Percentiles rank a stretch among this genome's conserved stretches.
These are phyloP conservation scores for Irpex rosettiformis DNA, from an alignment of 1,284 basidiomycete genomes.

Conservation along the genomic window DNA sequence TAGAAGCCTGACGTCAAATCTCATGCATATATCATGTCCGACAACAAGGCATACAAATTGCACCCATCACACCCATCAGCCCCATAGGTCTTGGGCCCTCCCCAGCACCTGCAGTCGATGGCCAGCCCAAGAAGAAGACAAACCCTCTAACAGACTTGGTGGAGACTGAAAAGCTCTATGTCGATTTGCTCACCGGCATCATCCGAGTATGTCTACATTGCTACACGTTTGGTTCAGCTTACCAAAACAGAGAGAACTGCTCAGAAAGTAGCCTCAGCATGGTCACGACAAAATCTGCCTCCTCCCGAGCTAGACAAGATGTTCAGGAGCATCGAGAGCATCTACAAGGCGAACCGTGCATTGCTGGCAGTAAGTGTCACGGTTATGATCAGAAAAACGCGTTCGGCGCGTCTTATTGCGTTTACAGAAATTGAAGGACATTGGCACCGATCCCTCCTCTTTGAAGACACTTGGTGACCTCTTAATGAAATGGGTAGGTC, in stretches of 20 bases:
- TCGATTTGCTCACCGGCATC: slow-evolving; percentile 87
- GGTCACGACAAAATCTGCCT: slow-evolving; percentile 93
- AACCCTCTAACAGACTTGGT: slow-evolving; percentile 93
- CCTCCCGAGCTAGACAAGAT: slow-evolving; percentile 89
- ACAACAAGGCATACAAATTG: slow-evolving; percentile 23
- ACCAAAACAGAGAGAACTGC: slow-evolving; percentile 5
- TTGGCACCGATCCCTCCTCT: slow-evolving; percentile 90
- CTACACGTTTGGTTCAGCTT: not conserved
- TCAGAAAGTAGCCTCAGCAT: slow-evolving; percentile 94
- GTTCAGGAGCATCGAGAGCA: slow-evolving; percentile 90
- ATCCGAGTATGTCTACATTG: slow-evolving; percentile 69
- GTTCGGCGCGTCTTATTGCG: slow-evolving; percentile 15
- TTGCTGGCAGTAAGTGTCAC: slow-evolving; percentile 63
- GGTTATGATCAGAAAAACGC: not conserved
- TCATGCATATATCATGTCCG: slow-evolving; percentile 1
- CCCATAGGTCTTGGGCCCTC: slow-evolving; percentile 18
- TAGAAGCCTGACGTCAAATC: not conserved
- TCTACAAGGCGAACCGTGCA: slow-evolving; percentile 88
- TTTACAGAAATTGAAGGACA: slow-evolving; percentile 85
- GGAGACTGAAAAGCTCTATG: slow-evolving; percentile 90
- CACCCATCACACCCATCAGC: slow-evolving; percentile 22
- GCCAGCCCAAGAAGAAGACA: slow-evolving; percentile 57
- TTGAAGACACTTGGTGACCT: slow-evolving; percentile 95
- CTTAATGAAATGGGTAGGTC: slow-evolving; percentile 92
- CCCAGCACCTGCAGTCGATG: slow-evolving; percentile 32